Evolutionary conservation across 305 asterid genomes (phyloP), one percentile per base, ranked within the genome.

Genomic region (Salvia sclarea): DNA sequence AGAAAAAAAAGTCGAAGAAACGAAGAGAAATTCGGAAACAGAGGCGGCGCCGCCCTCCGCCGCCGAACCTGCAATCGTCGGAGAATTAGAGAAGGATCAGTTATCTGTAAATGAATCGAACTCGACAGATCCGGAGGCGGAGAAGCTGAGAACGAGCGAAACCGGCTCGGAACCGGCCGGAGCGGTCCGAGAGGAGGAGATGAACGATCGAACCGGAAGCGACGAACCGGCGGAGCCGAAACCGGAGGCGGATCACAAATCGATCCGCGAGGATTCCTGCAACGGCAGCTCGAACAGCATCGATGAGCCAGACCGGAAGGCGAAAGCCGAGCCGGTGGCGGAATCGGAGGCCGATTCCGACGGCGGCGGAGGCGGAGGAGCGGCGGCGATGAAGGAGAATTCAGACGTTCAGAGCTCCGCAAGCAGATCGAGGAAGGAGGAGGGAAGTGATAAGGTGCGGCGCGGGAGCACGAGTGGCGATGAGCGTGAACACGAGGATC

Each of bases 391-490:
- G 75, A 82, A 81, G 74, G 91, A 83, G 60, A 83, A 79, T 43
- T 85, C 95, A 5, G 96, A 88, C 66, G 89, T 86, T 71, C 91
- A 84, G 74, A 86, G 96, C 50, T 79, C 92, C 4, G 91, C 89
- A 16, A 86, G 92, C 38, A 80, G 83, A 77, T 82, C 87, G 80
- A 78, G 79, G 76, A 72, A 74, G 68, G 80, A 82, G 60, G 88
- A 76, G 57, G 84, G 81, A 18, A 80, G 62, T 38, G 91, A 84
- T 80, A 80, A 44, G 78, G 75, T 76, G 82, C 79, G 70, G 64
- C 83, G 84, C 79, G 84, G 78, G 77, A 75, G 75, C 69, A 75
- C 79, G 40, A 79, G 80, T 61, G 81, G 85, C 48, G 87, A 67
- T 74, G 86, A 76, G 70, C 84, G 78, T 61, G 84, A 73, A 65